Evolutionary conservation across 1,139 yeast genomes (phyloP).

Genomic region (Scheffersomyces illinoinensis): DNA sequence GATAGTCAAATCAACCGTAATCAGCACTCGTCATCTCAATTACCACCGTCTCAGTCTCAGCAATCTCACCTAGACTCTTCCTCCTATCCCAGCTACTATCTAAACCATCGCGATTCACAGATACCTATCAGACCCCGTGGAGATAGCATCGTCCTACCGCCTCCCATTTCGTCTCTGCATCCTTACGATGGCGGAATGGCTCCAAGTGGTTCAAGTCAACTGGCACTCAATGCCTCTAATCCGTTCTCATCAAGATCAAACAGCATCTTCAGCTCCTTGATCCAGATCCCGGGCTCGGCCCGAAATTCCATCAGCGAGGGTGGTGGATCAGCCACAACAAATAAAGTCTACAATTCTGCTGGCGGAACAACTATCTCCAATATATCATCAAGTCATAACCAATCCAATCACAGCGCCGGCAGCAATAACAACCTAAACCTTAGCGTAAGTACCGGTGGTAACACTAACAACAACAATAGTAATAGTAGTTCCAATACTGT

Average conservation of each 20-base stretch:
- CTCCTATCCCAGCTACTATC: constrained; percentile 17
- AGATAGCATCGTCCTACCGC: constrained; percentile 26
- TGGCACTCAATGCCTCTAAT: constrained; percentile 4
- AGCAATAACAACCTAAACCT: neutral
- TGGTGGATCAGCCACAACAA: constrained; percentile 5
- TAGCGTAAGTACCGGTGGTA: neutral
- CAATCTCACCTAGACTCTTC: neutral
- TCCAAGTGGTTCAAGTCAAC: neutral
- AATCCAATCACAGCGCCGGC: constrained; percentile 3
- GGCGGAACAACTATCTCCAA: constrained; percentile 13
- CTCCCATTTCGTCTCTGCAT: constrained; percentile 14
- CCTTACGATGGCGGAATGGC: neutral
- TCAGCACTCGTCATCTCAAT: neutral
- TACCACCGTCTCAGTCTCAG: neutral
- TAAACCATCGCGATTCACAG: constrained; percentile 13
- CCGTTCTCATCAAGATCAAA: constrained; percentile 33
- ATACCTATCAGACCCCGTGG: constrained; percentile 17
- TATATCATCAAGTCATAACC: constrained; percentile 1
- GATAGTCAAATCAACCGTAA: neutral
- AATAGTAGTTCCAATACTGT: neutral
- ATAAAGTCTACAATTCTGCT: constrained; percentile 11
- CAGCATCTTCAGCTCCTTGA: constrained; percentile 43
- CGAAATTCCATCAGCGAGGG: constrained; percentile 36
- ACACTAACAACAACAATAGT: neutral
- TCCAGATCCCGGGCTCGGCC: constrained; percentile 40